Evolutionary conservation across 805 yeast species (phyloP), one percentile per base, ranked within the genome.

Genomic region (Lachancea meyersii): DNA sequence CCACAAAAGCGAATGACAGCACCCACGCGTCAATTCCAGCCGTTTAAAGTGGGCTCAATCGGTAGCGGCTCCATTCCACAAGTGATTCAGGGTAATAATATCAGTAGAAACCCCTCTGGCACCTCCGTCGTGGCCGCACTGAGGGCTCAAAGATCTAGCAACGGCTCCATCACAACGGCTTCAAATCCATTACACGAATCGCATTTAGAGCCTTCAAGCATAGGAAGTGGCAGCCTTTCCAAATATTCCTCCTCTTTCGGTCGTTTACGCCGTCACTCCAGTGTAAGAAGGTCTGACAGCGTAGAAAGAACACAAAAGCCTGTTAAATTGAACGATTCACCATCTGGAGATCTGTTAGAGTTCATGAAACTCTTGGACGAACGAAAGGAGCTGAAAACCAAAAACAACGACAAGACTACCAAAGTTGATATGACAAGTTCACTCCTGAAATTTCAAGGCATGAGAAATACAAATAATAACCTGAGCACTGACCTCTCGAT

Each of bases 161-260:
- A 53, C 22, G 53, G 60, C 6, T 59, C 68, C 1, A 55, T 58
- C 19, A 62, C 66, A 2, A 57, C 54, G 14, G 53, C 61, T 0
- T 46, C 44, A 3, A 57, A 39, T 33, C 50, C 27, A 45, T 60
- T 48, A 16, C 43, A 45, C 33, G 53, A 47, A 14, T 40, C 50
- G 2, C 54, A 47, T 22, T 32, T 43, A 19, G 60, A 64, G 30
- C 62, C 66, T 28, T 63, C 67, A 38, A 60, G 67, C 53, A 45
- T 59, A 44, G 59, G 57, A 7, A 69, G 70, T 56, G 72, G 64
- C 4, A 57, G 70, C 20, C 68, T 80, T 0, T 82, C 85, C 1
- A 71, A 79, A 48, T 82, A 80, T 50, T 75, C 86, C 2, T 79
- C 91, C 1, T 80, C 89, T 0, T 82, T 82, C 60, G 85, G 86